Conservation (phyloP, 768 basidiomycete species). For the Trametes meyenii region DNA sequence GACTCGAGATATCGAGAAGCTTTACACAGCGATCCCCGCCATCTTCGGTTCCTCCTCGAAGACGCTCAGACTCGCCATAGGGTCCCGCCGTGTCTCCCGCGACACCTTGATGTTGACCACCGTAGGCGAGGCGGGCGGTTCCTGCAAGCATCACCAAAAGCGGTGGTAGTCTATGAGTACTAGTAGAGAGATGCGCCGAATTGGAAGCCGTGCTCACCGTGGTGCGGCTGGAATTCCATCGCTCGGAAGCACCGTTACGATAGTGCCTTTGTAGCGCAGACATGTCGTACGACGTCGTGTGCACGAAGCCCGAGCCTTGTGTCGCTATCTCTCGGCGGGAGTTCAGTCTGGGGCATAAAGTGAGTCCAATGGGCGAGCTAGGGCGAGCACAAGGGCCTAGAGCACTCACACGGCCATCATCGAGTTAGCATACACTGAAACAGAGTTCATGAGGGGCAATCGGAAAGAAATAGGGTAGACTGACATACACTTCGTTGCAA, state of each 20-base stretch:
- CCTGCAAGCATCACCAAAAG: neutral
- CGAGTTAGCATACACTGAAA: conserved; percentile 17
- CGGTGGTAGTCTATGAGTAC: neutral
- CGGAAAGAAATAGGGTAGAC: too few relatives aligned
- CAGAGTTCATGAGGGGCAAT: neutral
- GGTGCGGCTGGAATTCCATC: neutral
- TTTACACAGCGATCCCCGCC: neutral
- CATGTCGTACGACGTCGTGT: neutral
- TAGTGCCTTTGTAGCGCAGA: neutral
- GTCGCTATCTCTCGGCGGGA: neutral
- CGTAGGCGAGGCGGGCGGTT: neutral
- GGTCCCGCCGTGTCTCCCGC: conserved; percentile 2
- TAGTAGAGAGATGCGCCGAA: neutral
- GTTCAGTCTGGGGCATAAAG: neutral
- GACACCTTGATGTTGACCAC: conserved; percentile 4
- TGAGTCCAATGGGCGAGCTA: neutral
- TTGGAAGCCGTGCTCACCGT: neutral
- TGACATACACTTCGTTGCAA: conserved; percentile 14
- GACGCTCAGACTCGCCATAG: neutral
- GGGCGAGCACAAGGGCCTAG: too few relatives aligned
- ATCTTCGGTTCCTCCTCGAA: conserved; percentile 4
- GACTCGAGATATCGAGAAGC: neutral
- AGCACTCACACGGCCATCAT: conserved; percentile 17
- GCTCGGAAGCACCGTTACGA: neutral
- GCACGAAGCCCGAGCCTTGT: neutral